A percentile compares a stretch with the other conserved stretches of the same genome.
Evolutionary conservation across 2,329 filamentous ascomycete genomes (phyloP).

Genomic region (Xylariaceae sp.): DNA sequence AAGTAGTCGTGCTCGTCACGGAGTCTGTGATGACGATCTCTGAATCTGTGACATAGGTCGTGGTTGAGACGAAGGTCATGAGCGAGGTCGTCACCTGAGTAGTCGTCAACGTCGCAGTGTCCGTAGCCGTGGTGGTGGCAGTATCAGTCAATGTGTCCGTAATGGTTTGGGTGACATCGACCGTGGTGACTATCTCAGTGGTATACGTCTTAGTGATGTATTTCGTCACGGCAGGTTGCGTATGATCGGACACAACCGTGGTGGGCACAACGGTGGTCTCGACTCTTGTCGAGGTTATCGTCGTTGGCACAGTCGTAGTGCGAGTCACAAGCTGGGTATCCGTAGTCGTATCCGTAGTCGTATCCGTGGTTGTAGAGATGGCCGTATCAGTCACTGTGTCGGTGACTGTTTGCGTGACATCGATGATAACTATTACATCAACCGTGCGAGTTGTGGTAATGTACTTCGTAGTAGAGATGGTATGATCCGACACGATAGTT

Average conservation of each 20-base stretch:
- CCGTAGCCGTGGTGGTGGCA: slow-evolving; percentile 3
- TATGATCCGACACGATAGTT: slow-evolving; percentile 22
- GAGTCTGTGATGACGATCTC: slow-evolving; percentile 30
- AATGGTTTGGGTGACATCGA: slow-evolving; percentile 2
- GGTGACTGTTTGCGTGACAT: slow-evolving; percentile 5
- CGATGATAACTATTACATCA: background rate
- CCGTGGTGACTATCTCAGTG: slow-evolving; percentile 3
- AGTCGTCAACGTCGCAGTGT: slow-evolving; percentile 27
- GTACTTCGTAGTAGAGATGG: slow-evolving; percentile 22
- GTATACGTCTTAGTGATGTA: slow-evolving; percentile 25
- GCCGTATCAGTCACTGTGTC: slow-evolving; percentile 1
- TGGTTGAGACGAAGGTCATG: slow-evolving; percentile 27
- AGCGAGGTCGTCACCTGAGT: slow-evolving; percentile 26
- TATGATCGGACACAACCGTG: slow-evolving; percentile 22
- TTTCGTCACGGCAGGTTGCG: slow-evolving; percentile 19
- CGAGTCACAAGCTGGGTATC: slow-evolving; percentile 18
- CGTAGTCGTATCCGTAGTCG: slow-evolving; percentile 6
- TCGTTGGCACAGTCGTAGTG: slow-evolving; percentile 23
- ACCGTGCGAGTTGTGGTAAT: slow-evolving; percentile 24
- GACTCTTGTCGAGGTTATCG: slow-evolving; percentile 21
- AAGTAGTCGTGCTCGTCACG: slow-evolving; percentile 28
- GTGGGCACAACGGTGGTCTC: slow-evolving; percentile 24
- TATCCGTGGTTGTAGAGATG: slow-evolving; percentile 2
- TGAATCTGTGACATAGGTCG: slow-evolving; percentile 27
- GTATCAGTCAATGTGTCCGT: slow-evolving; percentile 3